Conservation (phyloP, 768 basidiomycete species). For the Suillus bovinus region DNA sequence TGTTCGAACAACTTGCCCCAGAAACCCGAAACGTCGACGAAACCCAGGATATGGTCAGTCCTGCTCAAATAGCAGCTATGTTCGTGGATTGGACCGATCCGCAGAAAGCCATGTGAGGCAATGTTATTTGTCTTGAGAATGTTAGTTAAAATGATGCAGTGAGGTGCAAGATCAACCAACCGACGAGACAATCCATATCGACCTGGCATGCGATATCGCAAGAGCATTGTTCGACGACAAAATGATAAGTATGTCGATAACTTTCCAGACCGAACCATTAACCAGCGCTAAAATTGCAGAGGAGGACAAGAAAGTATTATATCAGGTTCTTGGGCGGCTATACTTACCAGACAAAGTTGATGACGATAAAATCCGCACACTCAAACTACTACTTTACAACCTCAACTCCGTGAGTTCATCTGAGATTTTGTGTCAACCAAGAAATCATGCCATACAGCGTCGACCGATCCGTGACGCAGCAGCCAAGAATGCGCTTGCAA, state of each 20-base stretch:
- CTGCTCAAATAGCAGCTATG: slow-evolving; percentile 74
- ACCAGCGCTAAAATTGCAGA: slow-evolving; percentile 35
- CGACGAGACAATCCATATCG: slow-evolving; percentile 51
- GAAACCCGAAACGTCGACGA: slow-evolving; percentile 68
- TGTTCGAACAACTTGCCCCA: slow-evolving; percentile 60
- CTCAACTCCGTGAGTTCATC: slow-evolving; percentile 49
- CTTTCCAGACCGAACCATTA: background rate
- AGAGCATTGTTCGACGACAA: slow-evolving; percentile 48
- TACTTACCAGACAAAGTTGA: slow-evolving; percentile 72
- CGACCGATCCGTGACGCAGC: slow-evolving; percentile 58
- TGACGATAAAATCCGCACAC: slow-evolving; percentile 62
- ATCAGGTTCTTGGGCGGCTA: slow-evolving; percentile 60
- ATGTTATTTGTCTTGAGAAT: slow-evolving; percentile 12
- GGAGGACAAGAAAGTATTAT: slow-evolving; percentile 62
- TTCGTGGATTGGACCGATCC: slow-evolving; percentile 91
- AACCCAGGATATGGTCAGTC: slow-evolving; percentile 70
- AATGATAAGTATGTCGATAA: slow-evolving; percentile 48
- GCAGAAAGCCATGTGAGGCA: slow-evolving; percentile 59
- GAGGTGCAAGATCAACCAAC: slow-evolving; percentile 40
- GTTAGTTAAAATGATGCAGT: slow-evolving; percentile 23
- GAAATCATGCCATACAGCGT: slow-evolving; percentile 37
- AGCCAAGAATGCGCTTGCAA: slow-evolving; percentile 67
- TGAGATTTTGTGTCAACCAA: background rate
- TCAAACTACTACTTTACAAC: slow-evolving; percentile 63
- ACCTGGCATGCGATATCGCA: slow-evolving; percentile 54